Conservation (phyloP, 331 rosid genomes). For the Ulmus americana region DNA sequence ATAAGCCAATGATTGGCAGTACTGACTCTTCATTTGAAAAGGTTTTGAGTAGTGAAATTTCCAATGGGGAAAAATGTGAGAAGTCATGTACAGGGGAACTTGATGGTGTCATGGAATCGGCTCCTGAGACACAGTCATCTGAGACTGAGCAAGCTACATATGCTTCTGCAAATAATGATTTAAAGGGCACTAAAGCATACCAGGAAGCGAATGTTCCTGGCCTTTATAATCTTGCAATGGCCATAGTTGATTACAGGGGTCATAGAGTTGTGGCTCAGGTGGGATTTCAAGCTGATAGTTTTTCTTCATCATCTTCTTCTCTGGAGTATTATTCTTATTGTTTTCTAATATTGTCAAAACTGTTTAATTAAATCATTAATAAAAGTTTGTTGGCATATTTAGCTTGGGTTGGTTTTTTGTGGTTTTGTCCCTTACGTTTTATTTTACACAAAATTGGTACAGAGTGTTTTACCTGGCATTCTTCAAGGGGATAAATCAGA, state of each 20-base stretch:
- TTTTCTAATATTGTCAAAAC: neutral
- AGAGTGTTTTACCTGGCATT: slow-evolving; percentile 98
- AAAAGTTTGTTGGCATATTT: neutral
- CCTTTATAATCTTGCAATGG: slow-evolving; percentile 93
- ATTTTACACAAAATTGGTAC: slow-evolving; percentile 28
- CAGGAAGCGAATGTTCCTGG: slow-evolving; percentile 98
- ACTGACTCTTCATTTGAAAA: slow-evolving; percentile 38
- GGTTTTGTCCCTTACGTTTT: neutral
- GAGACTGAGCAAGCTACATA: slow-evolving; percentile 98
- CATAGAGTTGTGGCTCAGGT: slow-evolving; percentile 99
- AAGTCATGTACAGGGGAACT: slow-evolving; percentile 36
- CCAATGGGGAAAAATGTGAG: slow-evolving; percentile 50
- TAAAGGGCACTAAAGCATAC: slow-evolving; percentile 96
- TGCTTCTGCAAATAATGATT: slow-evolving; percentile 99
- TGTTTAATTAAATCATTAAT: too few relatives aligned
- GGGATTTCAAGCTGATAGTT: slow-evolving; percentile 8
- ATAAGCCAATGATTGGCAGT: slow-evolving; percentile 38
- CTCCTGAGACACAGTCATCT: slow-evolving; percentile 56
- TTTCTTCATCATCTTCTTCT: neutral
- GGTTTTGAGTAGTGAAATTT: slow-evolving; percentile 32
- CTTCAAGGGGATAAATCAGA: slow-evolving; percentile 99
- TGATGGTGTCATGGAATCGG: slow-evolving; percentile 35
- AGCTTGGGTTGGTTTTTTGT: neutral
- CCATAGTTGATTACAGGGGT: slow-evolving; percentile 92
- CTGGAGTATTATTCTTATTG: neutral